A percentile compares a stretch with the other conserved stretches of the same genome.
Conservation (phyloP, 177 flowering plant species). For the Vitis hybrid region DNA sequence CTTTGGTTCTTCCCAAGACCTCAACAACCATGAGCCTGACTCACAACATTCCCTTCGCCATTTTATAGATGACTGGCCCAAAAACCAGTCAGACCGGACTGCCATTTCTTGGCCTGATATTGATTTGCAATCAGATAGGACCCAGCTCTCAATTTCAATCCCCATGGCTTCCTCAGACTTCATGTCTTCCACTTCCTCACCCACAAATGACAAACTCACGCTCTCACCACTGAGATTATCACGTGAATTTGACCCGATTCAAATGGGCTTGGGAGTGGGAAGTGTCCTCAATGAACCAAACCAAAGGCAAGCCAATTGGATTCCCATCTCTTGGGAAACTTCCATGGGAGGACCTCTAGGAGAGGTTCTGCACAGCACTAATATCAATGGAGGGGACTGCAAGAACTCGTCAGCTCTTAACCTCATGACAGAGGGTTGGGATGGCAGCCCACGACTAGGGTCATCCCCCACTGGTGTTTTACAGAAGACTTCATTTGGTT, state of each 20-base stretch:
- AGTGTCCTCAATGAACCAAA: slow-evolving; percentile 30
- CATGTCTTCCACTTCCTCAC: slow-evolving; percentile 57
- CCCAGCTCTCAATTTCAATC: slow-evolving; percentile 73
- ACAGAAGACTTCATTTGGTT: slow-evolving; percentile 58
- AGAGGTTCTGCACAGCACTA: slow-evolving; percentile 61
- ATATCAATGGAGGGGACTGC: slow-evolving; percentile 17
- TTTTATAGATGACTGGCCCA: slow-evolving; percentile 76
- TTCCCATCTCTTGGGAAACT: slow-evolving; percentile 65
- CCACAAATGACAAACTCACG: slow-evolving; percentile 46
- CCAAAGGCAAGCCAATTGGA: slow-evolving; percentile 55
- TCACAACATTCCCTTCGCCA: slow-evolving; percentile 46
- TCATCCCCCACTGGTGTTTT: slow-evolving; percentile 79
- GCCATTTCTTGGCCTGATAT: slow-evolving; percentile 48
- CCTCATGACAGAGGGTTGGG: slow-evolving; percentile 68
- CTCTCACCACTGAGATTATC: slow-evolving; percentile 60
- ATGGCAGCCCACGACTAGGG: slow-evolving; percentile 44
- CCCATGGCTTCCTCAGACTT: slow-evolving; percentile 55
- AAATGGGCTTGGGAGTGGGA: slow-evolving; percentile 65
- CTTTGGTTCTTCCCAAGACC: slow-evolving; percentile 33
- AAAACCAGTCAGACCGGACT: slow-evolving; percentile 38
- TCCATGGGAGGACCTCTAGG: slow-evolving; percentile 89
- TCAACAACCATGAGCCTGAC: slow-evolving; percentile 30
- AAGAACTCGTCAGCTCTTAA: slow-evolving; percentile 52
- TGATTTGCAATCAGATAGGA: slow-evolving; percentile 47
- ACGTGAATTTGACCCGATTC: slow-evolving; percentile 48